A percentile compares a stretch with the other conserved stretches of the same genome.
These are phyloP conservation scores for Sporothrix pallida DNA, from an alignment of 2,329 filamentous ascomycete genomes.

Conservation along the genomic window DNA sequence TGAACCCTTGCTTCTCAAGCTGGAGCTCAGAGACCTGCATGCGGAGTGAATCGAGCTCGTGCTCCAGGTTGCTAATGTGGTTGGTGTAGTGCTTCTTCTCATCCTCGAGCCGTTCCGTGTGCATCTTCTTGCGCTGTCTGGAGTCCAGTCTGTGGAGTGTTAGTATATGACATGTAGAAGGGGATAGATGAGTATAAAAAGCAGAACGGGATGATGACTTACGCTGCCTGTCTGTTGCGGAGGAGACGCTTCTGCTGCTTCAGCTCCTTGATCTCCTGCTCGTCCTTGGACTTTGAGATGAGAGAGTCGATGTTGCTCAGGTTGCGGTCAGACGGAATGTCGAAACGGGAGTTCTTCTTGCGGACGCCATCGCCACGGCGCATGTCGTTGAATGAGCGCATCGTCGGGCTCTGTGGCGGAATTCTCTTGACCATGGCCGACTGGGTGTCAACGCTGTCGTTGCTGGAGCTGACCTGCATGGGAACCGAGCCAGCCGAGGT, in stretches of 20 bases:
- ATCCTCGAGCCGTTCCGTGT: conserved; percentile 94
- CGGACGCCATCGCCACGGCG: conserved; percentile 85
- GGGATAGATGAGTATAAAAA: conserved; percentile 32
- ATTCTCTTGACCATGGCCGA: conserved; percentile 62
- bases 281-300: conserved; percentile 85
- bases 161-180: conserved; percentile 14
- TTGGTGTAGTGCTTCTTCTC: conserved; percentile 92
- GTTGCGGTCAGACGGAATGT: conserved; percentile 92
- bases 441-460: conserved; percentile 52
- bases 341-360: conserved; percentile 98
- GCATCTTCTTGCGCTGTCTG: conserved; percentile 95
- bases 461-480: conserved; percentile 40
- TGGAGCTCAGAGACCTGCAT: conserved; percentile 72
- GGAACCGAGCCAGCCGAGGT: conserved; percentile 33
- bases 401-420: conserved; percentile 69
- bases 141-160: conserved; percentile 76
- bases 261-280: conserved; percentile 94
- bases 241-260: conserved; percentile 97
- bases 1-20: conserved; percentile 74
- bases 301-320: conserved; percentile 93
- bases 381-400: conserved; percentile 77
- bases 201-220: conserved; percentile 51
- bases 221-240: conserved; percentile 96
- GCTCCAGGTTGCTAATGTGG: conserved; percentile 77
- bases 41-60: conserved; percentile 72